These are phyloP conservation scores for Boletus bicolor DNA, from an alignment of 768 basidiomycete genomes.

Conservation along the genomic window DNA sequence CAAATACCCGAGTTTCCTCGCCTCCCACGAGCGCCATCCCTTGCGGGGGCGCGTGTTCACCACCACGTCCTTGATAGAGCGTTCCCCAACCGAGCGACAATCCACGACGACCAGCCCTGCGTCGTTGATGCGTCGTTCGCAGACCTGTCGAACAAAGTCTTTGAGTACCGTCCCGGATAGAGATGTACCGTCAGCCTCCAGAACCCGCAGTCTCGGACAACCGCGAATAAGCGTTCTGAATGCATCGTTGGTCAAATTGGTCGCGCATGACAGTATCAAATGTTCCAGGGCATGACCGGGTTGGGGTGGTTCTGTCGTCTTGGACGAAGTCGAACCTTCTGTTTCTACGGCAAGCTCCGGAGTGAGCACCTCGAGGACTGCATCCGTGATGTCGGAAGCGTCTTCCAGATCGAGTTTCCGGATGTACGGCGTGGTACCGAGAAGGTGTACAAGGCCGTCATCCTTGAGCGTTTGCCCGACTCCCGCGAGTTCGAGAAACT, in stretches of 20 bases:
- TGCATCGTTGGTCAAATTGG: constrained; percentile 60
- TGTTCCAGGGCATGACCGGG: constrained; percentile 72
- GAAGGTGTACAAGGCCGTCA: constrained; percentile 67
- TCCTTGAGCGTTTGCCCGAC: constrained; percentile 68
- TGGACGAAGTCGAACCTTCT: constrained; percentile 10
- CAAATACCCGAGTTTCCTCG: constrained; percentile 64
- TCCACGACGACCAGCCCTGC: constrained; percentile 70
- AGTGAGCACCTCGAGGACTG: constrained; percentile 63
- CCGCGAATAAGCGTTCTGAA: constrained; percentile 59
- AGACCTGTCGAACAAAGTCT: constrained; percentile 61
- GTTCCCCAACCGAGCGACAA: constrained; percentile 68
- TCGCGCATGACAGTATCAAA: constrained; percentile 65
- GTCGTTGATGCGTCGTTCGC: constrained; percentile 44
- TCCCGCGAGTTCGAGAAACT: constrained; percentile 76
- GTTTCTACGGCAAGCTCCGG: constrained; percentile 30
- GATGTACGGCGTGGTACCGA: constrained; percentile 67
- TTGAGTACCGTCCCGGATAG: constrained; percentile 57
- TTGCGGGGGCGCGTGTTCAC: constrained; percentile 58
- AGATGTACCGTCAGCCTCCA: constrained; percentile 83
- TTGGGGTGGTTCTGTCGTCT: constrained; percentile 29
- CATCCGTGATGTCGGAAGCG: constrained; percentile 69
- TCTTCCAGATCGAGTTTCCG: constrained; percentile 85
- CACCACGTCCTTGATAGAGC: constrained; percentile 57
- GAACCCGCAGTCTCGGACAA: constrained; percentile 57
- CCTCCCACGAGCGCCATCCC: constrained; percentile 75